These are phyloP conservation scores for Hemisphaericaspora nanyangensis DNA, from an alignment of 805 yeast genomes.

Conservation along the genomic window DNA sequence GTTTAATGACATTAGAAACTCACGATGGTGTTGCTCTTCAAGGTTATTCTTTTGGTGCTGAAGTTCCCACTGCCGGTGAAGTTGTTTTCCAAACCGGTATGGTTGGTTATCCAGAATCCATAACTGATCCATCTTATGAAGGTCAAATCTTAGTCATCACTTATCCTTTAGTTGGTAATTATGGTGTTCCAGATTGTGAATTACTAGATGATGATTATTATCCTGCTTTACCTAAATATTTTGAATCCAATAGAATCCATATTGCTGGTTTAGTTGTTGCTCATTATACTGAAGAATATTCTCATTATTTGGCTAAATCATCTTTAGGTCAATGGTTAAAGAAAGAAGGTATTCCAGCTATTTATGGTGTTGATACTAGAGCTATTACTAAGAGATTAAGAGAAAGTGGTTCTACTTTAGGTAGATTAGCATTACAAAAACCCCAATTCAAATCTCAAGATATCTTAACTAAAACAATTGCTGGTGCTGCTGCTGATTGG, in stretches of 20 bases:
- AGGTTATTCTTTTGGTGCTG: constrained; percentile 97
- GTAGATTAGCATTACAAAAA: constrained; percentile 73
- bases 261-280: constrained; percentile 96
- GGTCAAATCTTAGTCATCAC: constrained; percentile 97
- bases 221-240: constrained; percentile 79
- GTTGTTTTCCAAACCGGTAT: constrained; percentile 98
- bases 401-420: constrained; percentile 88
- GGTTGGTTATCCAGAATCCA: constrained; percentile 98
- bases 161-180: constrained; percentile 95
- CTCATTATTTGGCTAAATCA: constrained; percentile 89
- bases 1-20: constrained; percentile 82
- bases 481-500: constrained; percentile 47
- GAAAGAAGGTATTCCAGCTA: constrained; percentile 88
- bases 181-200: constrained; percentile 93
- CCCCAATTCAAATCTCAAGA: constrained; percentile 24
- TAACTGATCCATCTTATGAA: constrained; percentile 97
- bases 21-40: constrained; percentile 82
- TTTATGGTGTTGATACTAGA: constrained; percentile 97
- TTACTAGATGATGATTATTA: constrained; percentile 62
- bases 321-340: constrained; percentile 93
- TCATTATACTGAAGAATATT: constrained; percentile 92
- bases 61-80: constrained; percentile 87
- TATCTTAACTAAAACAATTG: no score
- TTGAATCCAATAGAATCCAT: constrained; percentile 89
- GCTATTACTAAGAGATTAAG: constrained; percentile 89